phyloP scores from a whole-genome alignment of 116 monocot species.

The Zostera marina region DNA sequence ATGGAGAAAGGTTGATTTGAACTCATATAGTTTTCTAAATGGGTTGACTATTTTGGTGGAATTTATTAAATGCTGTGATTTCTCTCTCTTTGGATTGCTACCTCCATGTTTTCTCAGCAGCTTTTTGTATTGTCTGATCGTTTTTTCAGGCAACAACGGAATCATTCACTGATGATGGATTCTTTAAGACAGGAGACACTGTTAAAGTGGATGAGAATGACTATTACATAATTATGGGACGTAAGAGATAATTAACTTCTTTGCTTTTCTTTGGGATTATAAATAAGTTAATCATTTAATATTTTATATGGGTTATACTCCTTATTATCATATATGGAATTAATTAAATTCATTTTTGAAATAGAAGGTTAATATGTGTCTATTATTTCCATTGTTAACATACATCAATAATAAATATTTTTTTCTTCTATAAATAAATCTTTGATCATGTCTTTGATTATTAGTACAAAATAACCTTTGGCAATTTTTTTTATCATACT shows the following conservation, averaged over 20 bases:
- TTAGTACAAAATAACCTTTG: too few species aligned
- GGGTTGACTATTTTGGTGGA: not conserved
- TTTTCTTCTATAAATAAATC: too few species aligned
- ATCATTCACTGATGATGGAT: constrained; percentile 80
- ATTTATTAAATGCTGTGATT: not conserved
- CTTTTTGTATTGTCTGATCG: not conserved
- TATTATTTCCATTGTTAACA: too few species aligned
- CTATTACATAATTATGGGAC: constrained; percentile 85
- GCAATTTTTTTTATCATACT: not conserved
- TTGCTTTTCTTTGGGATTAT: not conserved
- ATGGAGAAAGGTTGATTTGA: too few species aligned
- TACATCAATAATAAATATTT: too few species aligned
- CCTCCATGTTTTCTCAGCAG: not conserved
- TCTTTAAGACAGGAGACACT: constrained; percentile 95
- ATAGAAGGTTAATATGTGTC: too few species aligned
- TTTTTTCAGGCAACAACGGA: constrained; percentile 57
- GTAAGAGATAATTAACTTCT: constrained; percentile 30
- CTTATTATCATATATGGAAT: too few species aligned
- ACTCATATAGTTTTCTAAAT: too few species aligned
- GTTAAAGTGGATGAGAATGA: constrained; percentile 83
- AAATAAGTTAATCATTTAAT: not conserved
- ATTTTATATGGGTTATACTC: not conserved
- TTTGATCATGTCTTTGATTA: too few species aligned
- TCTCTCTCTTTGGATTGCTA: not conserved
- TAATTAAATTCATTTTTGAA: not conserved